Base-by-base conservation (phyloP, 345 rosid genomes). In the Gossypium ekmanianum region DNA sequence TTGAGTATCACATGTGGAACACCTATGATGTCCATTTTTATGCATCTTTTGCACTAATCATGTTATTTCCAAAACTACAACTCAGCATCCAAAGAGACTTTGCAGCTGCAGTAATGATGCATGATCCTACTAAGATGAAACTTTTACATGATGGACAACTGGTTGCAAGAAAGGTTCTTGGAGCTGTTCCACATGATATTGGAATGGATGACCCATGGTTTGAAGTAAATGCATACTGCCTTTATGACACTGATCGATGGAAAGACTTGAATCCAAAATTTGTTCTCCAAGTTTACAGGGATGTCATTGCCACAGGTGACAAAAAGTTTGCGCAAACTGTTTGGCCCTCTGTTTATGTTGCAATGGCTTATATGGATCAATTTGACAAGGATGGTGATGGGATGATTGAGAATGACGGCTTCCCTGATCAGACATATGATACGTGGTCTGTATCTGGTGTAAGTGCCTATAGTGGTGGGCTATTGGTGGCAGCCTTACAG, bases 361-460 rank as follows among this genome's bases (percentile, higher is more conserved):
- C 99, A 1, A 91, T 94, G 92, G 98, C 97, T 17, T 93, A 83
- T 76, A 92, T 94, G 99, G 87, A 88, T 44, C 98, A 93, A 80
- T 92, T 92, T 79, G 99, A 94, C 74, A 91, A 75, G 85, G 98
- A 94, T 71, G 94, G 98, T 9, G 99, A 94, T 78, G 98, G 96
- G 41, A 93, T 93, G 94, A 93, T 94, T 67, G 98, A 94, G 75
- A 94, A 94, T 67, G 99, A 94, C 2, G 98, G 96, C 11, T 94
- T 94, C 76, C 99, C 99, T 7, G 99, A 94, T 81, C 99, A 91
- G 85, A 94, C 99, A 71, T 94, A 94, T 51, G 99, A 94, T 79
- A 88, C 93, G 13, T 94, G 99, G 99, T 90, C 98, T 2, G 97
- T 90, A 14, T 82, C 91, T 63, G 98, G 98, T 27, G 87, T 93